Evolutionary conservation across 352 stramenopile genomes (phyloP), one percentile per base, ranked within the genome.

Genomic region (Lagenidium giganteum): DNA sequence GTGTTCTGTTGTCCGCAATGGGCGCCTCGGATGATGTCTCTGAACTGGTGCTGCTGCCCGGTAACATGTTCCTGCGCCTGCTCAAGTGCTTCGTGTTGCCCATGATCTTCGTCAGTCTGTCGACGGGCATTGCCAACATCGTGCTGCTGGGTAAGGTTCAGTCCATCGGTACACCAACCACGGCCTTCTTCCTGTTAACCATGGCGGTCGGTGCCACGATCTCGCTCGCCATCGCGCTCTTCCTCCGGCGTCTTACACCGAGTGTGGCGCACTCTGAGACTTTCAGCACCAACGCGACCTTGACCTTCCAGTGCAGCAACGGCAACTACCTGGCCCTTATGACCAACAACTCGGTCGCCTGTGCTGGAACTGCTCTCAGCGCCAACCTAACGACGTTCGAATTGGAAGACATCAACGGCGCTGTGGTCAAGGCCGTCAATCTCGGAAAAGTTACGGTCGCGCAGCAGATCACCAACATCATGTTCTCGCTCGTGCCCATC

Each of bases 71-170:
- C 39, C 39, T 81, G 20, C 59, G 70, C 33, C 38, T 73, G 14
- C 51, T 81, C 24, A 72, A 73, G 40, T 75, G 65, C 37, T 67
- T 81, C 33, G 69, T 81, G 32, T 49, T 81, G 12, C 48, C 48
- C n/a, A 50, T 57, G 40, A 38, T 57, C 26, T 51, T 57, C 18
- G 42, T 32, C 4, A 51, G 34, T 36, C n/a, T 57, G 24, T 18
- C 34, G 2, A 46, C 43, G 1, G 42, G 41, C 23, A 33, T 57
- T 14, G 43, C 34, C 12, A 31, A 57, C 21, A 42, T 51, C 8
- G 43, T 57, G 20, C 27, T 51, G 11, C 21, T 51, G 21, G 48
- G 48, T 4, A 57, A 57, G 24, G 48, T 51, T 1, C 36, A 33
- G 11, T 18, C 35, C 5, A 57, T 57, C 18, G 48, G 48, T 11